Evolutionary conservation across 768 basidiomycete genomes (phyloP).

Genomic region (Mrakia frigida): DNA sequence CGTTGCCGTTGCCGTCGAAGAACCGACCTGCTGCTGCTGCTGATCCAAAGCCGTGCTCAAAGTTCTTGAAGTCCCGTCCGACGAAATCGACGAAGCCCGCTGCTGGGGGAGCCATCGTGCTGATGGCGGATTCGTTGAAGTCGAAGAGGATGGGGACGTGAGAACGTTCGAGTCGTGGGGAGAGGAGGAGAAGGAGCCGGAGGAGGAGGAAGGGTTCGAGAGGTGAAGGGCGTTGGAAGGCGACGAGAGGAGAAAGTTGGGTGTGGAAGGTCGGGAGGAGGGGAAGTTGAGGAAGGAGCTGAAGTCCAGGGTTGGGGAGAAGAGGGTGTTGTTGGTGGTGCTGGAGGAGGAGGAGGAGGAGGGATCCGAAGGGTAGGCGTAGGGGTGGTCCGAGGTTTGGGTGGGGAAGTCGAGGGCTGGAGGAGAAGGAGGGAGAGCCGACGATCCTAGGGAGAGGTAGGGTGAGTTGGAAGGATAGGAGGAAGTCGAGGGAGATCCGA

Average conservation of each 20-base stretch:
- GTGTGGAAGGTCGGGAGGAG: conserved; percentile 7
- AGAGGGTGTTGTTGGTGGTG: neutral
- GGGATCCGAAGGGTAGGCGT: neutral
- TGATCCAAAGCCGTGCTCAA: neutral
- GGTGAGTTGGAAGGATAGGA: neutral
- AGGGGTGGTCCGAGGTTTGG: conserved; percentile 2
- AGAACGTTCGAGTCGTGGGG: too few species aligned
- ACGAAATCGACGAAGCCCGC: conserved; percentile 23
- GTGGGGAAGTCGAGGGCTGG: neutral
- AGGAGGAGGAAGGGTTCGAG: neutral
- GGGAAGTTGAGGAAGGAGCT: conserved; percentile 9
- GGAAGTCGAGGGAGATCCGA: conserved; percentile 5
- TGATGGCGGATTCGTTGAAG: conserved; percentile 26
- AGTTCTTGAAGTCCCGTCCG: neutral
- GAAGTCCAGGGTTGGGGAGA: conserved; percentile 9
- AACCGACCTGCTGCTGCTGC: neutral
- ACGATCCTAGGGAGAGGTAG: conserved; percentile 7
- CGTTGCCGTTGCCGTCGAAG: neutral
- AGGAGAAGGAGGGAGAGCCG: conserved; percentile 14
- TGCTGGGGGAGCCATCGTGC: conserved; percentile 32
- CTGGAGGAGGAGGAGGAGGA: neutral
- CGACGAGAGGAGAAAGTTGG: conserved; percentile 12
- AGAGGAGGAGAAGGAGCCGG: neutral
- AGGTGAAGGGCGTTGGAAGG: conserved; percentile 5
- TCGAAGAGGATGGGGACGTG: conserved; percentile 6